A percentile compares a stretch with the other conserved stretches of the same genome.
phyloP scores from a whole-genome alignment of 768 basidiomycete genomes.

The Mycena latifolia region DNA sequence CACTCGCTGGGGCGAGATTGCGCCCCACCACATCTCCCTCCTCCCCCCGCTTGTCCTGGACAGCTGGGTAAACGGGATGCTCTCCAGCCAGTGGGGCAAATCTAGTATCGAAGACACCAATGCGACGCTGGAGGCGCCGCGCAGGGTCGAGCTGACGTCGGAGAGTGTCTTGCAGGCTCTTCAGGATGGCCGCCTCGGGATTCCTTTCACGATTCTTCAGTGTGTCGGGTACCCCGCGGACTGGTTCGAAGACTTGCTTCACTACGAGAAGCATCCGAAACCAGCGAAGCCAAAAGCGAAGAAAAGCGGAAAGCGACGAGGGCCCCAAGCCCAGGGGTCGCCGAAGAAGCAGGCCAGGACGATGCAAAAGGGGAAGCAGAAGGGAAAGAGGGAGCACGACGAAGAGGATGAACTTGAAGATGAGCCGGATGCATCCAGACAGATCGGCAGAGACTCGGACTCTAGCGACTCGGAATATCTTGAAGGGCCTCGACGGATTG shows the following conservation, averaged over 20 bases:
- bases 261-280: conserved; percentile 34
- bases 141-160: conserved; percentile 7
- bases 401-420: background rate
- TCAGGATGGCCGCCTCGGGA: conserved; percentile 33
- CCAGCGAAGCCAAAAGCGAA: conserved; percentile 15
- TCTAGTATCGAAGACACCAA: conserved; percentile 17
- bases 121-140: background rate
- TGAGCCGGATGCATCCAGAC: background rate
- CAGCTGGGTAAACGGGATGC: conserved; percentile 25
- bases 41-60: conserved; percentile 23
- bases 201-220: conserved; percentile 36
- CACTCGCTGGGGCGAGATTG: conserved; percentile 30
- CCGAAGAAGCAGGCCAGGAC: conserved; percentile 6
- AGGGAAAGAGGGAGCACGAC: conserved; percentile 1
- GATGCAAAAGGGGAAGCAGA: background rate
- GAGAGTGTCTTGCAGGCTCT: conserved; percentile 29
- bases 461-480: background rate
- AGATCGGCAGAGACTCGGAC: background rate
- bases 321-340: background rate
- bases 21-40: conserved; percentile 23
- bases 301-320: conserved; percentile 9
- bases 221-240: conserved; percentile 38
- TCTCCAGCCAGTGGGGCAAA: conserved; percentile 18
- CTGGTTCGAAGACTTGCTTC: conserved; percentile 34
- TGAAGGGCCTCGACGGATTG: background rate